Evolutionary conservation across 192 early-diverging fungal genomes (phyloP).

Genomic region (Globomyces pollinis-pini): DNA sequence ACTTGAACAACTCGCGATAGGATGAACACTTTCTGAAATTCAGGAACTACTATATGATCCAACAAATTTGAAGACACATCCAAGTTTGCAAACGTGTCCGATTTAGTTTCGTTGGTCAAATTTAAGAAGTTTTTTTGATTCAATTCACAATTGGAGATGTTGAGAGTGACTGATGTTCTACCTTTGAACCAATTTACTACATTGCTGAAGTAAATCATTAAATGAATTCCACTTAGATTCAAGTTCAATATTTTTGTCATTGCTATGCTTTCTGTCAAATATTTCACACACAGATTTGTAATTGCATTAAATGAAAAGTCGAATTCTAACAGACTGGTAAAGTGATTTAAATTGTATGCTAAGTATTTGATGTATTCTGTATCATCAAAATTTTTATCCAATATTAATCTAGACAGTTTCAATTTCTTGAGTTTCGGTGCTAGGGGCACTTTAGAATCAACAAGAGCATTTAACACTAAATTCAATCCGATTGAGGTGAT

Average conservation of each 20-base stretch:
- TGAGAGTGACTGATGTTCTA: not conserved
- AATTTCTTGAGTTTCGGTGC: not conserved
- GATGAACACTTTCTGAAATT: not conserved
- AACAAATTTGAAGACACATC: not conserved
- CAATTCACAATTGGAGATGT: not conserved
- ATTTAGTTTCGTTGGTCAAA: not conserved
- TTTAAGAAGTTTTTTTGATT: not conserved
- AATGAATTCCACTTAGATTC: not conserved
- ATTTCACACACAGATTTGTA: not conserved
- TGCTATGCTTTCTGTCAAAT: not conserved
- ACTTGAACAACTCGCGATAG: not conserved
- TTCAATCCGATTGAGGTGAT: not conserved
- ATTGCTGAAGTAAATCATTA: not conserved
- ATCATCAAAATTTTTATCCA: not conserved
- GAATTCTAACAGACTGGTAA: not conserved
- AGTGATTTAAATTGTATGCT: not conserved
- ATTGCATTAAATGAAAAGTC: not conserved
- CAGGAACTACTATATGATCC: not conserved
- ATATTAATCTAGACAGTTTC: not conserved
- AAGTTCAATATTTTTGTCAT: not conserved
- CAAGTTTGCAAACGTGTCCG: not conserved
- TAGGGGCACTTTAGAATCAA: not conserved
- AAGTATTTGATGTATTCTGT: not conserved
- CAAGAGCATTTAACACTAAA: not conserved
- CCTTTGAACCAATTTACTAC: not conserved